Conservation (phyloP, 2,329 filamentous ascomycete genomes). For the Aspergillaceae sp. region DNA sequence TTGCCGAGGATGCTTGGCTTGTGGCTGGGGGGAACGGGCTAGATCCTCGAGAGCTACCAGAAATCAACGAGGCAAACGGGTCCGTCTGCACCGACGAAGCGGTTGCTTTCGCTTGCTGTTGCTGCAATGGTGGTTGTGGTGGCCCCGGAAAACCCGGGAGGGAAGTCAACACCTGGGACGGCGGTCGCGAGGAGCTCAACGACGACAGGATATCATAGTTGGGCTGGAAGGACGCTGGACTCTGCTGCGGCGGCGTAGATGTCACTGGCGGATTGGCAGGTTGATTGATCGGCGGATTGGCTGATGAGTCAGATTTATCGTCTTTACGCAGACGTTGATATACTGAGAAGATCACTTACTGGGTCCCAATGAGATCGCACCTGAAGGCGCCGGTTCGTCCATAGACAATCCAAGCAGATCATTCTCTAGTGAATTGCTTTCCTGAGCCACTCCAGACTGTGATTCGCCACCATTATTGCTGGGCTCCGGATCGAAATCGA, state of each 20-base stretch:
- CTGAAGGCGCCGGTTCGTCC: constrained; percentile 59
- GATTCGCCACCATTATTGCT: constrained; percentile 39
- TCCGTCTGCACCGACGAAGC: constrained; percentile 40
- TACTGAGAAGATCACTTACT: constrained; percentile 36
- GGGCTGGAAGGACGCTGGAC: constrained; percentile 41
- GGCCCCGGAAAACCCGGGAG: constrained; percentile 19
- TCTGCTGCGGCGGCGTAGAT: constrained; percentile 31
- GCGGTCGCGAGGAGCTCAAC: constrained; percentile 39
- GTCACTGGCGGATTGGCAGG: constrained; percentile 24
- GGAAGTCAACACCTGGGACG: constrained; percentile 44
- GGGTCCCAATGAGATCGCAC: constrained; percentile 76
- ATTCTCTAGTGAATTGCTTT: constrained; percentile 67
- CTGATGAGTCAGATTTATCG: constrained; percentile 39
- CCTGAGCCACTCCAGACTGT: constrained; percentile 32
- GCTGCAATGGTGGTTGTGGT: constrained; percentile 23
- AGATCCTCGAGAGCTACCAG: constrained; percentile 43
- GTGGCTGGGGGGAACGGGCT: constrained; percentile 28
- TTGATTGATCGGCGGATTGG: constrained; percentile 21
- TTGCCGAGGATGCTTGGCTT: neutral
- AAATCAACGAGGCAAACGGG: constrained; percentile 53
- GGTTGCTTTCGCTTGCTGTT: constrained; percentile 12
- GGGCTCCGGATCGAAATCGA: constrained; percentile 68
- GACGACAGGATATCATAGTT: constrained; percentile 52
- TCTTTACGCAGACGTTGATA: constrained; percentile 24
- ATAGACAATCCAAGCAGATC: constrained; percentile 85